A percentile compares a stretch with the other conserved stretches of the same genome.
These are phyloP conservation scores for Populus ilicifolia DNA, from an alignment of 345 rosid species.

Conservation along the genomic window DNA sequence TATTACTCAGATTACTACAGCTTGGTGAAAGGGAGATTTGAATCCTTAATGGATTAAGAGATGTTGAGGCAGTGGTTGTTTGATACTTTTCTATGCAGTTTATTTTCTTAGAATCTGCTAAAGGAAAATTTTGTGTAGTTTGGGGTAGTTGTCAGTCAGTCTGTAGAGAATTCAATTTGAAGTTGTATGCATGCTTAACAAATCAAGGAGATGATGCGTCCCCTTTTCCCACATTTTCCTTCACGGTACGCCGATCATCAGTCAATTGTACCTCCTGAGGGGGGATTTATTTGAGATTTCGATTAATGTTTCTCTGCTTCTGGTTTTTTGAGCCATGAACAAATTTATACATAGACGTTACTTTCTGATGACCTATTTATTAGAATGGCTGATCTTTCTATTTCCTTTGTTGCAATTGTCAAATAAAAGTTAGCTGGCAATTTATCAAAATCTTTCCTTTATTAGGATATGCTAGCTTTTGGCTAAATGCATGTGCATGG, in stretches of 20 bases:
- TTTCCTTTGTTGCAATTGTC: too few species aligned
- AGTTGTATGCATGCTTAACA: neutral
- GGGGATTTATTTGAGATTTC: neutral
- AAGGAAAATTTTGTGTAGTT: neutral
- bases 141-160: neutral
- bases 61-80: slow-evolving; percentile 7
- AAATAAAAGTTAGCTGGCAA: too few species aligned
- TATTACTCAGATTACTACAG: slow-evolving; percentile 15
- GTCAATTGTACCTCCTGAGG: neutral
- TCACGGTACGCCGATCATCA: neutral
- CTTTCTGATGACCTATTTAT: too few species aligned
- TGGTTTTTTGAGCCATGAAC: too few species aligned
- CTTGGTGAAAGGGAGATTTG: slow-evolving; percentile 16
- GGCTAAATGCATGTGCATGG: too few species aligned
- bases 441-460: too few species aligned
- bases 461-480: too few species aligned
- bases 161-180: neutral
- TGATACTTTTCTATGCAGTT: neutral
- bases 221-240: neutral
- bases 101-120: neutral
- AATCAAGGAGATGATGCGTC: neutral
- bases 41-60: slow-evolving; percentile 14
- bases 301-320: neutral
- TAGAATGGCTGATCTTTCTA: neutral
- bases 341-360: too few species aligned